Percentiles rank a stretch among this genome's conserved stretches.
phyloP scores from a whole-genome alignment of 2,329 filamentous ascomycete species.

The Cercospora citrullina region DNA sequence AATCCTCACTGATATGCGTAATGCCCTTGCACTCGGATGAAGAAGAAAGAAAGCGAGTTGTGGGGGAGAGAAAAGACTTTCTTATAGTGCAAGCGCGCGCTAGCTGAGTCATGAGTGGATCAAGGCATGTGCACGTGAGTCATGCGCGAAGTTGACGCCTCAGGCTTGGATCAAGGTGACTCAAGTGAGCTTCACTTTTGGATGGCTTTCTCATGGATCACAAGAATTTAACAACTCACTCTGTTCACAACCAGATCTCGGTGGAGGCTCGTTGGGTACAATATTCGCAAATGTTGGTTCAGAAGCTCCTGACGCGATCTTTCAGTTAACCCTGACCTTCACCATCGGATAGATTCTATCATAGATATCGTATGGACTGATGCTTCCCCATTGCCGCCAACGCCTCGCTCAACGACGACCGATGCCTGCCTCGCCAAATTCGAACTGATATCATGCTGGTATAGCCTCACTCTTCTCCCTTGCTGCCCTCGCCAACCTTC shows the following conservation, averaged over 20 bases:
- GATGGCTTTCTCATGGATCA: not conserved
- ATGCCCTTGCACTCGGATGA: conserved; percentile 66
- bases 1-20: conserved; percentile 84
- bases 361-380: not conserved
- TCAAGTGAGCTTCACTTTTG: not conserved
- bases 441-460: conserved; percentile 24
- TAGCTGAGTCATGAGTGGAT: not conserved
- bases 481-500: conserved; percentile 32
- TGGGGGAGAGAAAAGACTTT: not conserved
- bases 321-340: not conserved
- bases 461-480: conserved; percentile 29
- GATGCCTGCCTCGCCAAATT: not conserved
- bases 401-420: conserved; percentile 6
- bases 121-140: not conserved
- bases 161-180: not conserved
- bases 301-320: not conserved
- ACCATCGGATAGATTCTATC: not conserved
- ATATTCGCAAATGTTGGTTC: not conserved
- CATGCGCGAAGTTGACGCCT: not conserved
- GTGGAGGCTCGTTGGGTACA: too few species aligned
- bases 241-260: too few species aligned
- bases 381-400: not conserved
- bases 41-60: conserved; percentile 5
- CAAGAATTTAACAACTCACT: not conserved
- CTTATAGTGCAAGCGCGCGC: not conserved